Evolutionary conservation across 495 filamentous ascomycete species (phyloP), one percentile per base, ranked within the genome.

Genomic region (Aspergillus kassunensis): DNA sequence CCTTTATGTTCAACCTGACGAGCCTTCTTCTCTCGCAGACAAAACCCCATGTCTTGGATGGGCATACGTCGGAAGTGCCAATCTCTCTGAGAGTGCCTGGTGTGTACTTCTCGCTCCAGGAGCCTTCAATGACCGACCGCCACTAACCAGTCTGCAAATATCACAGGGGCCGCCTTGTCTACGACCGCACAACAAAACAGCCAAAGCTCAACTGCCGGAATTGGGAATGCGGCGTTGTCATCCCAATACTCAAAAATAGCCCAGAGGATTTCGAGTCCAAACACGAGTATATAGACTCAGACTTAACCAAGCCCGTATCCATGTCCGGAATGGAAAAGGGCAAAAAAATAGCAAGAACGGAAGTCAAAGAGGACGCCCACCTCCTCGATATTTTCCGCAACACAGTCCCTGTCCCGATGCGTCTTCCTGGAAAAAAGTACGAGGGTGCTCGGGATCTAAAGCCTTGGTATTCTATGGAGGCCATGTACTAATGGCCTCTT

Each of bases 191-290:
- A 1, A 86, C 78, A 0, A 84, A 84, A 42, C 54, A 70, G 18
- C 78, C 81, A 0, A 96, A 91, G 57, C 67, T 97, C 16, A 93
- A 83, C 50, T 90, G 87, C 62, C 82, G 88, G 11, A 98, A 97
- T 66, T 98, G 93, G 93, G 93, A 98, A 67, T 97, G 90, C 56
- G 93, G 93, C 3, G 90, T 98, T 0, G 21, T 98, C 2, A 55
- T 96, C 10, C 83, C 80, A 0, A 46, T 72, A 6, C 62, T 58
- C n/a, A 39, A 60, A 3, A 24, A 57, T 18, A 45, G 16, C 19
- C 25, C 13, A 12, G 21, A 44, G n/a, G 11, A 48, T 10, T 31
- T 8, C 19, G 20, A 15, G 8, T 6, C 34, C 5, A 23, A 21
- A 11, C 31, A 51, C 0, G 10, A 34, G 19, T 11, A 45, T 1